Evolutionary conservation across 208 protist species (phyloP).

Genomic region (Endotrypanum monterogeii): DNA sequence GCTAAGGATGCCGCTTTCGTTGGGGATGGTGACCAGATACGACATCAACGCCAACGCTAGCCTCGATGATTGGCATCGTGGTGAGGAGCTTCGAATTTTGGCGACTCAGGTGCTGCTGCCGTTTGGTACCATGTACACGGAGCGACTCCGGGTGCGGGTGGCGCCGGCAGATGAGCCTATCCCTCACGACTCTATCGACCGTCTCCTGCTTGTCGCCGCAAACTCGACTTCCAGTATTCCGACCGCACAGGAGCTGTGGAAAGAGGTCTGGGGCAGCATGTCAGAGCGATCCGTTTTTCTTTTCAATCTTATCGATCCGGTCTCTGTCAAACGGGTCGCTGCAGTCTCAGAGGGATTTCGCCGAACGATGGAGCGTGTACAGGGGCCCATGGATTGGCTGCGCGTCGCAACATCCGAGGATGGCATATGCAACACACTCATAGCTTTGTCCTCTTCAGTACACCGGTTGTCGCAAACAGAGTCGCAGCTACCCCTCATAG

Average conservation of each 20-base stretch:
- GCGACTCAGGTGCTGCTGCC: constrained; percentile 23
- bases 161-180: background rate
- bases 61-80: constrained; percentile 18
- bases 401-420: constrained; percentile 20
- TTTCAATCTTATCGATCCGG: constrained; percentile 22
- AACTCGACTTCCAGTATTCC: background rate
- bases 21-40: background rate
- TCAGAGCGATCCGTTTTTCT: constrained; percentile 29
- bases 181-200: constrained; percentile 10
- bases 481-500: background rate
- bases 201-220: constrained; percentile 7
- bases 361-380: constrained; percentile 21
- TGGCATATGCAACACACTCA: constrained; percentile 27
- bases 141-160: constrained; percentile 13
- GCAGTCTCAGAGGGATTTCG: constrained; percentile 26
- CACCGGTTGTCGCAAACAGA: background rate
- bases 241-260: constrained; percentile 21
- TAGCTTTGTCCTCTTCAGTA: constrained; percentile 12
- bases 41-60: constrained; percentile 7
- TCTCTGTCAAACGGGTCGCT: constrained; percentile 5
- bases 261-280: constrained; percentile 32
- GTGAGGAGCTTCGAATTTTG: constrained; percentile 19
- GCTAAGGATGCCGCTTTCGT: constrained; percentile 18
- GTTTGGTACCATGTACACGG: constrained; percentile 19
- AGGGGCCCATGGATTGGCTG: constrained; percentile 20